phyloP scores from a whole-genome alignment of 2,329 filamentous ascomycete species.

The Cordyceps fumosorosea region DNA sequence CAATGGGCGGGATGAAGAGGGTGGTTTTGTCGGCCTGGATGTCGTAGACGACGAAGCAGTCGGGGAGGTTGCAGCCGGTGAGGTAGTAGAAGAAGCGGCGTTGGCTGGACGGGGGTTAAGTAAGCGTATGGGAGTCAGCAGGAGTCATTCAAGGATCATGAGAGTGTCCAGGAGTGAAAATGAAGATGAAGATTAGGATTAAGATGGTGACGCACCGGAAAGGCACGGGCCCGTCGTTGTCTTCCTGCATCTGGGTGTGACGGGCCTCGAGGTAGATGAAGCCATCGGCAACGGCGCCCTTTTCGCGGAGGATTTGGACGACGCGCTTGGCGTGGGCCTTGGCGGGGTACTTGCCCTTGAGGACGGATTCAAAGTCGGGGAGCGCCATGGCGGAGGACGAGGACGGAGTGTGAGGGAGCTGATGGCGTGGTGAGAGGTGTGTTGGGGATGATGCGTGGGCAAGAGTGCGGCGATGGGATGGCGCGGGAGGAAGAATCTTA shows the following conservation, averaged over 20 bases:
- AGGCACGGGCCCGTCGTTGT: slow-evolving; percentile 75
- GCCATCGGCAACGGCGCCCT: slow-evolving; percentile 57
- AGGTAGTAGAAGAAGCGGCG: slow-evolving; percentile 93
- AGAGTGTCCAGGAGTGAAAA: too few species aligned
- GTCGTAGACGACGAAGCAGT: slow-evolving; percentile 77
- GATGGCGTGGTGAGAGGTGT: background rate
- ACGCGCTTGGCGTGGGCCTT: slow-evolving; percentile 82
- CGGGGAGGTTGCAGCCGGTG: slow-evolving; percentile 73
- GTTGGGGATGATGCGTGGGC: background rate
- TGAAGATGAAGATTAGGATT: too few species aligned
- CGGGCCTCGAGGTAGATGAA: slow-evolving; percentile 86
- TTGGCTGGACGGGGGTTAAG: slow-evolving; percentile 48
- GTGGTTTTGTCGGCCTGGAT: slow-evolving; percentile 66
- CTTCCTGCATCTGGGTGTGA: slow-evolving; percentile 74
- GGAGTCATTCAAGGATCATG: too few species aligned
- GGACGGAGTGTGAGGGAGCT: background rate
- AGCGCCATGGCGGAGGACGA: slow-evolving; percentile 24
- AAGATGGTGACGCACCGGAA: slow-evolving; percentile 55
- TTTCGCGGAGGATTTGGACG: slow-evolving; percentile 66
- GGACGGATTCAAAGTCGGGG: slow-evolving; percentile 43
- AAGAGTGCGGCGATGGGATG: background rate
- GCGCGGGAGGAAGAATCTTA: background rate
- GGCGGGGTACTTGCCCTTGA: slow-evolving; percentile 67
- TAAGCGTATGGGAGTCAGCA: background rate
- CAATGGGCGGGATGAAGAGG: slow-evolving; percentile 84